Conservation (phyloP, 2,329 filamentous ascomycete species). For the Clarireedia hainanense region DNA sequence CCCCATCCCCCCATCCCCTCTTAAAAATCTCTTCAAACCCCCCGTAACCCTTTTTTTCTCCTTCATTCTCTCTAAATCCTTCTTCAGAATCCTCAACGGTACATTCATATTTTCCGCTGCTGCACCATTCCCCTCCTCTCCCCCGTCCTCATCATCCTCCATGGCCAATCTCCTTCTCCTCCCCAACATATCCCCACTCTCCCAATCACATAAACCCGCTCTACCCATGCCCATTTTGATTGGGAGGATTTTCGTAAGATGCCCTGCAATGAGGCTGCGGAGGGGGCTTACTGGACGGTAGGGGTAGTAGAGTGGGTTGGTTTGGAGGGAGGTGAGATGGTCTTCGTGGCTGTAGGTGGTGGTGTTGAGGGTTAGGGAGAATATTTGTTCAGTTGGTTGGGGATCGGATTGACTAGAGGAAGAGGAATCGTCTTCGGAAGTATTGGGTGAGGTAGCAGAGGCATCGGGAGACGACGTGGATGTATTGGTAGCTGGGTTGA, state of each 20-base stretch:
- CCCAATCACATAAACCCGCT: constrained; percentile 27
- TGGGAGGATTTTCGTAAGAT: constrained; percentile 11
- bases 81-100: constrained; percentile 11
- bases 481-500: constrained; percentile 3
- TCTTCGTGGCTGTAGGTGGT: constrained; percentile 10
- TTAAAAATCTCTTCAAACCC: background rate
- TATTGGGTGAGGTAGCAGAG: background rate
- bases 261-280: constrained; percentile 18
- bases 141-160: background rate
- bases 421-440: background rate
- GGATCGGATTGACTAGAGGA: background rate
- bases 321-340: constrained; percentile 10
- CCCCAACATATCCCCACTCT: constrained; percentile 14
- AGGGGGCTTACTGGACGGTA: constrained; percentile 17
- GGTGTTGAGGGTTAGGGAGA: constrained; percentile 18
- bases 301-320: constrained; percentile 24
- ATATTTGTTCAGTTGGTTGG: constrained; percentile 1
- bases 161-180: background rate
- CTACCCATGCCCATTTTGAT: constrained; percentile 16
- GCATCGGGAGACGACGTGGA: background rate
- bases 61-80: background rate
- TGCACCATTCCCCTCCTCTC: too few species aligned
- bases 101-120: constrained; percentile 3
- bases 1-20: background rate
- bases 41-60: background rate